phyloP scores from a whole-genome alignment of 2,329 filamentous ascomycete species.

The Aspergillus intermedius region DNA sequence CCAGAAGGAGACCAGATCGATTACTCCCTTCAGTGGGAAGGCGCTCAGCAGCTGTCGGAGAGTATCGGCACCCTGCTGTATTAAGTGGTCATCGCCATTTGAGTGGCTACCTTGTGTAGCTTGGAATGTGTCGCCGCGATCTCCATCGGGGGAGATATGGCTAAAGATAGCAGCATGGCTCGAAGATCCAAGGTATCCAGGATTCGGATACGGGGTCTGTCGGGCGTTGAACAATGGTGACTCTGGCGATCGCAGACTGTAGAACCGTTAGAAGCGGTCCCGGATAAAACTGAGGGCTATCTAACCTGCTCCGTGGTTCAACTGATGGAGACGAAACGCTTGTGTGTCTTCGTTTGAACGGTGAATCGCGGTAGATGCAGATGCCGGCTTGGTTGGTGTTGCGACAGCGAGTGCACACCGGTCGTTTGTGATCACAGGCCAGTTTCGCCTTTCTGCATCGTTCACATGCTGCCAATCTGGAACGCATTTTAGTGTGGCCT shows the following conservation, averaged over 20 bases:
- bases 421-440: constrained; percentile 2
- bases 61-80: constrained; percentile 20
- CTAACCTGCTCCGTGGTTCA: not conserved
- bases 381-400: constrained; percentile 15
- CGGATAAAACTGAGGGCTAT: not conserved
- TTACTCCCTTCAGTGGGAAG: constrained; percentile 11
- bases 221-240: constrained; percentile 15
- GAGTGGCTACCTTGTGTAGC: constrained; percentile 2
- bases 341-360: constrained; percentile 18
- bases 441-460: constrained; percentile 3
- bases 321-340: constrained; percentile 2
- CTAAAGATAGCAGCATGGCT: constrained; percentile 25
- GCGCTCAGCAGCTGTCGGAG: constrained; percentile 15
- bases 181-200: constrained; percentile 22
- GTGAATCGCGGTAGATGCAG: constrained; percentile 21
- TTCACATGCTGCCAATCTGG: constrained; percentile 1
- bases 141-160: constrained; percentile 18
- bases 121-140: not conserved
- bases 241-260: constrained; percentile 12
- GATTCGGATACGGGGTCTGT: constrained; percentile 22
- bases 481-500: not conserved
- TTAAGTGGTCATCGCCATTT: constrained; percentile 17
- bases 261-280: not conserved
- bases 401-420: constrained; percentile 1
- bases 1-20: constrained; percentile 12